Percentiles rank a stretch among this genome's conserved stretches.
Conservation (phyloP, 345 rosid species). For the Aegle marmelos region DNA sequence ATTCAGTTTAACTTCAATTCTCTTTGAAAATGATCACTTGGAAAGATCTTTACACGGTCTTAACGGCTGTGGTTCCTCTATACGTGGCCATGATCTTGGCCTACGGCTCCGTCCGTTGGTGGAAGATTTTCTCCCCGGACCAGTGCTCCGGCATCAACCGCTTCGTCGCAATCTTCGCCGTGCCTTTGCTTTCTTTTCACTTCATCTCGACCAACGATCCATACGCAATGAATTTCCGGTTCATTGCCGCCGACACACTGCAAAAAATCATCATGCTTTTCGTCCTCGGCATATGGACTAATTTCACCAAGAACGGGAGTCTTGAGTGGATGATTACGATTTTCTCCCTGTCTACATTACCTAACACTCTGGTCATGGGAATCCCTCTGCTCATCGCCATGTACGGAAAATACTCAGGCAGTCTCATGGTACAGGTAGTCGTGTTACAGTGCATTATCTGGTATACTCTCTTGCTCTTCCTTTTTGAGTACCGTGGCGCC, state of each 20-base stretch:
- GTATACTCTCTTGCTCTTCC: conserved; percentile 87
- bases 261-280: conserved; percentile 76
- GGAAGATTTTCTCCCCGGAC: conserved; percentile 90
- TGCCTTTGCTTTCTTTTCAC: conserved; percentile 92
- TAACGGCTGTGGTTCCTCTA: conserved; percentile 84
- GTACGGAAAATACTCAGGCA: conserved; percentile 70
- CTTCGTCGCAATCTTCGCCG: conserved; percentile 90
- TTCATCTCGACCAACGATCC: conserved; percentile 85
- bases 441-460: conserved; percentile 95
- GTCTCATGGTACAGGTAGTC: conserved; percentile 89
- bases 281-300: conserved; percentile 61
- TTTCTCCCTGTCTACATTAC: conserved; percentile 86
- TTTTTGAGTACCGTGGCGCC: conserved; percentile 93
- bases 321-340: conserved; percentile 94
- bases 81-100: conserved; percentile 96
- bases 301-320: conserved; percentile 53
- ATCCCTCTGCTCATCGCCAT: conserved; percentile 88
- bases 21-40: conserved; percentile 55
- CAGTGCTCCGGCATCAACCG: conserved; percentile 99
- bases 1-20: background rate
- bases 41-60: conserved; percentile 82
- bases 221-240: conserved; percentile 75
- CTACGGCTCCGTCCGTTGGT: conserved; percentile 95
- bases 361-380: conserved; percentile 96
- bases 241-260: conserved; percentile 90